Conservation (phyloP, 2,329 filamentous ascomycete genomes). For the Aureobasidium sp. region DNA sequence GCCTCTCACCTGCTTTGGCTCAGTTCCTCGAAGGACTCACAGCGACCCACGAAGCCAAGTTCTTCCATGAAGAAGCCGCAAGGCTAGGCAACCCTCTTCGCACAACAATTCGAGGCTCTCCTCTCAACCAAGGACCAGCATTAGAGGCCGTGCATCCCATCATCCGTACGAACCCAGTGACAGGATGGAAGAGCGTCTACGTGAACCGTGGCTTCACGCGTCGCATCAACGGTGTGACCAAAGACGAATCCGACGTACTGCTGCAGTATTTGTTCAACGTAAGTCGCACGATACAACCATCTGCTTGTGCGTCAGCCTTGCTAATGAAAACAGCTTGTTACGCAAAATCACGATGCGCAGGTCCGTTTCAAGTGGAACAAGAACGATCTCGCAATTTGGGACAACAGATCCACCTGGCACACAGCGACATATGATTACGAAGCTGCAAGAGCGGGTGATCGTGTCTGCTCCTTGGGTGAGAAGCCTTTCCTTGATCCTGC, state of each 20-base stretch:
- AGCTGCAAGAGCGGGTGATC: conserved; percentile 13
- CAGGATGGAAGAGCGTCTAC: conserved; percentile 54
- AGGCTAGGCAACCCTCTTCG: conserved; percentile 40
- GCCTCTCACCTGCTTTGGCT: conserved; percentile 48
- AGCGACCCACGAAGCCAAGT: conserved; percentile 30
- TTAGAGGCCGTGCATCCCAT: conserved; percentile 48
- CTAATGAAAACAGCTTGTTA: conserved; percentile 36
- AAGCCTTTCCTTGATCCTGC: conserved; percentile 14
- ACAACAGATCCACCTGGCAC: conserved; percentile 33
- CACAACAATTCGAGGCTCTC: conserved; percentile 45
- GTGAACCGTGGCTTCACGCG: conserved; percentile 52
- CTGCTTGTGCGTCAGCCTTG: not conserved
- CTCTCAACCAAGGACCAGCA: conserved; percentile 24
- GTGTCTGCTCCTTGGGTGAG: conserved; percentile 13
- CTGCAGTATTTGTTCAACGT: conserved; percentile 14
- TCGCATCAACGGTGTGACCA: conserved; percentile 50
- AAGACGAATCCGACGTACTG: conserved; percentile 12
- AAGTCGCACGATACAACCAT: not conserved
- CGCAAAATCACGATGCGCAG: conserved; percentile 58
- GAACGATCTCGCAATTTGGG: conserved; percentile 61
- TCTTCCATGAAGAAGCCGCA: conserved; percentile 46
- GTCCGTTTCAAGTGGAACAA: conserved; percentile 58
- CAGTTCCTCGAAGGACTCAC: conserved; percentile 48
- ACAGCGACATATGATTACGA: conserved; percentile 15
- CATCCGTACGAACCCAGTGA: conserved; percentile 52